Base-by-base conservation (phyloP, 2,329 filamentous ascomycete genomes). In the Pezicula radicicola region DNA sequence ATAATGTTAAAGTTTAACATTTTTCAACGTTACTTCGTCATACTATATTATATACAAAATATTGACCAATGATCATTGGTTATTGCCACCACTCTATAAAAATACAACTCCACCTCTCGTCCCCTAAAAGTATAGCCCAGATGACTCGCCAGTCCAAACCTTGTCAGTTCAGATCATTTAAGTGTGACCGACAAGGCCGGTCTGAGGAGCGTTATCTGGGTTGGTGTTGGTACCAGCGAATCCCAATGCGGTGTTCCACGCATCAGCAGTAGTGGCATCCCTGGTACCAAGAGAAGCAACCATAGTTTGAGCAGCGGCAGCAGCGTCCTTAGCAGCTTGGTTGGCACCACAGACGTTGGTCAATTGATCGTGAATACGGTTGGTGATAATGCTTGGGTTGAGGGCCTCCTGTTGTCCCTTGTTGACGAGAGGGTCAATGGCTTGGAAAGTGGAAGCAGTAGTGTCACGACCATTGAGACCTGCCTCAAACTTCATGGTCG, bases 371-470 rank as follows among this genome's bases (percentile, higher is more conserved):
- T 81, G 84, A 67, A 88, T 83, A 55, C 83, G 79, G 76, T 86
- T 87, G 66, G 83, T 86, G 74, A 88, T 88, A 74, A 88, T 88
- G 72, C 81, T 80, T 51, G 84, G 84, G 79, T 88, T 88, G 43
- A 88, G 74, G 8, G 84, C 84, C 65, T 88, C 85, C 61, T 83
- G 70, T 69, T 88, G 84, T 48, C 79, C 80, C 63, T 81, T 72
- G 58, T 76, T 76, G 52, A 86, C 78, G 16, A 80, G 70, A 8
- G 80, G 71, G 65, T 88, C 85, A 45, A 78, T 78, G 48, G 86
- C 79, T 68, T 85, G 81, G 79, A 88, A 89, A 47, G 85, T 87
- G 69, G 79, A 83, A 68, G 87, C 84, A 51, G 72, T 74, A 18
- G 75, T 74, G 8, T 72, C 65, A 50, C 81, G 79, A 16, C 75